Base-by-base conservation (phyloP, 345 rosid species). In the Physaria fendleri region DNA sequence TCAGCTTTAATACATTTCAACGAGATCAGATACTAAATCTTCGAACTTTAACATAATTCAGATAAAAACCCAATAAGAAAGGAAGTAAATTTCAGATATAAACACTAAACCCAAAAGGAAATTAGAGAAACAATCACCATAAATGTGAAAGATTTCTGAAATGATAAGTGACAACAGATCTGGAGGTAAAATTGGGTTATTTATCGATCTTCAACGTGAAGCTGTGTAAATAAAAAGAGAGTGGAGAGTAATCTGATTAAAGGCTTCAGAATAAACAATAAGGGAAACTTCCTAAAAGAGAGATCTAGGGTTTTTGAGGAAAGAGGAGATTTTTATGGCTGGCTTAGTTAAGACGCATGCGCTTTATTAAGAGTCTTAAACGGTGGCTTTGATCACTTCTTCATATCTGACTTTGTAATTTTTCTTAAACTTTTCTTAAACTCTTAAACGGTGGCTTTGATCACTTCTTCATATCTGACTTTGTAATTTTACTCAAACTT, bases 341-440 rank as follows among this genome's bases (percentile, higher is more conserved):
- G 61, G 84, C 77, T 77, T 79, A 62, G 29, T 53, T 52, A 74
- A 27, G 76, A 74, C 79, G 81, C 81, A 57, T 71, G 69, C 54
- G 72, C 41, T 18, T n/a, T n/a, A n/a, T n/a, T 47, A n/a, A 46
- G 13, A 69, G 78, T 73, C 68, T n/a, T n/a, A n/a, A n/a, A n/a
- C n/a, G n/a, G n/a, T n/a, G n/a, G 75, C 71, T 67, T n/a, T 13
- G 8, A 45, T 55, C 56, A 45, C n/a, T n/a, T n/a, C 8, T 13
- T 1, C 42, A 32, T 18, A 4, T n/a, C n/a, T n/a, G n/a, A n/a
- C n/a, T n/a, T n/a, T n/a, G 1, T 16, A 39, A 7, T 50, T 16
- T 28, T n/a, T 4, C 14, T n/a, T n/a, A n/a, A 28, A 2, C n/a
- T n/a, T 28, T 2, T 32, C 5, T 3, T 3, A n/a, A n/a, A n/a